A percentile compares a stretch with the other conserved stretches of the same genome.
Evolutionary conservation across 768 basidiomycete species (phyloP).

Genomic region (Floccularia luteovirens): DNA sequence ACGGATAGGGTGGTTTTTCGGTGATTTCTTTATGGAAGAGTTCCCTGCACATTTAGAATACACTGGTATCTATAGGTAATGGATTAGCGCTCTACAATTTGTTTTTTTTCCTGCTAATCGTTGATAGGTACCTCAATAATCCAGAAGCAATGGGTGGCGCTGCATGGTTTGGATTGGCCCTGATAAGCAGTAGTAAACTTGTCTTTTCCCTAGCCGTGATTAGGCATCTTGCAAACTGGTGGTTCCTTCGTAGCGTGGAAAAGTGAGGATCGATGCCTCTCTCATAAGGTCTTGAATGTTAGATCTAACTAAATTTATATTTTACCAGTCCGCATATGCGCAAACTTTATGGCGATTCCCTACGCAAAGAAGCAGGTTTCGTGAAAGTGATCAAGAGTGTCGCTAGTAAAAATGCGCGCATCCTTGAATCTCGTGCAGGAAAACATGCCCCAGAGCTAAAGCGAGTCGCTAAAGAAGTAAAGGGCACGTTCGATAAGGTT

Average conservation of each 20-base stretch:
- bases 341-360: conserved; percentile 86
- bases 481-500: conserved; percentile 92
- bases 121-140: conserved; percentile 80
- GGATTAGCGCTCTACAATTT: conserved; percentile 1
- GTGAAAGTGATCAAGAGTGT: conserved; percentile 97
- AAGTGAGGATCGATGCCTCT: conserved; percentile 47
- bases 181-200: conserved; percentile 91
- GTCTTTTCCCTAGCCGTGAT: conserved; percentile 80
- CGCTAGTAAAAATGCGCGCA: conserved; percentile 72
- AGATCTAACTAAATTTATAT: not conserved
- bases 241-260: conserved; percentile 91
- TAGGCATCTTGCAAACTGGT: conserved; percentile 86
- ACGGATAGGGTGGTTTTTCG: conserved; percentile 89
- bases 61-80: conserved; percentile 90
- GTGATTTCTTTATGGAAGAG: conserved; percentile 94
- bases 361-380: conserved; percentile 94
- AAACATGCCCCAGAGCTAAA: conserved; percentile 77
- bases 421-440: conserved; percentile 71
- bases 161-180: conserved; percentile 87
- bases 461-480: conserved; percentile 79
- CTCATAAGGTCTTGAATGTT: conserved; percentile 1
- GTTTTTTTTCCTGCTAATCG: not conserved
- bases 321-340: conserved; percentile 99
- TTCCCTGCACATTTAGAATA: conserved; percentile 89
- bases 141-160: conserved; percentile 96